Conservation (phyloP, 495 filamentous ascomycete species). For the Penicillium lividum region DNA sequence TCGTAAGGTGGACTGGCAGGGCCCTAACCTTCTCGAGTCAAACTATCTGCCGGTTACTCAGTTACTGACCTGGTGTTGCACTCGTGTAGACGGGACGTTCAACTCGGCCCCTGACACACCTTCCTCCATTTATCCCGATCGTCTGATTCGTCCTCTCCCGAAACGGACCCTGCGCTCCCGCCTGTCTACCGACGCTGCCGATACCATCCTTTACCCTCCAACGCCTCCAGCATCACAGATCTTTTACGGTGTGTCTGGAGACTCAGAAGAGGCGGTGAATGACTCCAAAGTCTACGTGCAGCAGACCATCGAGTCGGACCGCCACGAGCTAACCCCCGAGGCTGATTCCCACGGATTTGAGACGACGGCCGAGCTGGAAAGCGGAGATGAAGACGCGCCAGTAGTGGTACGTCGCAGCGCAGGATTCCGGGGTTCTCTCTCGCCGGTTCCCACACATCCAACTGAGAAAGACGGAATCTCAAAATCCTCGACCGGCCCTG, state of each 20-base stretch:
- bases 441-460: slow-evolving; percentile 34
- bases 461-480: slow-evolving; percentile 30
- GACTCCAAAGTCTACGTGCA: slow-evolving; percentile 50
- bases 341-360: slow-evolving; percentile 44
- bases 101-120: slow-evolving; percentile 68
- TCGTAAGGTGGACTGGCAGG: slow-evolving; percentile 10
- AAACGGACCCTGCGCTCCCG: slow-evolving; percentile 82
- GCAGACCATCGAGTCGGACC: slow-evolving; percentile 39
- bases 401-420: slow-evolving; percentile 48
- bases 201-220: slow-evolving; percentile 78
- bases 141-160: slow-evolving; percentile 91
- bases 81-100: slow-evolving; percentile 50
- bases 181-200: slow-evolving; percentile 78
- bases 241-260: slow-evolving; percentile 71
- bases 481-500: slow-evolving; percentile 53
- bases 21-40: slow-evolving; percentile 14
- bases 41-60: slow-evolving; percentile 34
- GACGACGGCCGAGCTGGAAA: slow-evolving; percentile 44
- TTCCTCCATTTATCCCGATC: slow-evolving; percentile 77
- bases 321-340: slow-evolving; percentile 50
- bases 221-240: slow-evolving; percentile 65
- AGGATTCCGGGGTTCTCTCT: slow-evolving; percentile 43
- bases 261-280: slow-evolving; percentile 40
- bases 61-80: slow-evolving; percentile 44
- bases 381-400: slow-evolving; percentile 48